phyloP scores from a whole-genome alignment of 225 moss, liverwort and hornwort species.

The Marchantia paleacea region DNA sequence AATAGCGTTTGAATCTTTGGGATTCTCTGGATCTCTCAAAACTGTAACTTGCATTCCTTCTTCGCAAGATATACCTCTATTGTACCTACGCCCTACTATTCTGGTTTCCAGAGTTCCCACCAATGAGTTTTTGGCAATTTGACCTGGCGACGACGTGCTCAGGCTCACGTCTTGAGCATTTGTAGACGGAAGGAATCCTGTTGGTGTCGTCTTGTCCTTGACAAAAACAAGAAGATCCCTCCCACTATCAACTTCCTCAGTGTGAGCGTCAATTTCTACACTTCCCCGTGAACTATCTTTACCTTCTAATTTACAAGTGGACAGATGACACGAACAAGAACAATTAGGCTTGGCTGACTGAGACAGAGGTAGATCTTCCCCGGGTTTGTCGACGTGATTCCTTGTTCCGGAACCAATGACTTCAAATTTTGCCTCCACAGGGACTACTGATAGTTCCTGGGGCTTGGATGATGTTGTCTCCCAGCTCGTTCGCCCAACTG shows the following conservation, averaged over 20 bases:
- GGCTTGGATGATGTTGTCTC: neutral
- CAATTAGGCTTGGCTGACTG: constrained; percentile 1
- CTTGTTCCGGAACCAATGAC: neutral
- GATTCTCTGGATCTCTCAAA: constrained; percentile 67
- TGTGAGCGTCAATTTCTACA: constrained; percentile 12
- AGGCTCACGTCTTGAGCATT: neutral
- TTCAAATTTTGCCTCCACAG: neutral
- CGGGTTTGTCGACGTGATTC: neutral
- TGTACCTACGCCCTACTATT: constrained; percentile 83
- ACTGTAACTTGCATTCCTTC: constrained; percentile 66
- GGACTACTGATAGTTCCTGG: neutral
- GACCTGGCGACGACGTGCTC: constrained; percentile 7
- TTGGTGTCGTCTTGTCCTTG: neutral
- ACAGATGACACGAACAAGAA: constrained; percentile 29
- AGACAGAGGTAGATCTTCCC: neutral
- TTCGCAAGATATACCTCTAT: constrained; percentile 46
- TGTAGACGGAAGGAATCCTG: neutral
- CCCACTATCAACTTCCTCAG: constrained; percentile 3
- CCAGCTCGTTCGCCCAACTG: neutral
- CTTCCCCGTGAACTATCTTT: constrained; percentile 16
- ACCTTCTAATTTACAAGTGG: constrained; percentile 16
- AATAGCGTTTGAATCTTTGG: constrained; percentile 79
- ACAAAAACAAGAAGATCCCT: neutral
- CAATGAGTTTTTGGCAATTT: constrained; percentile 18
- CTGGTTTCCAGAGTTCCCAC: constrained; percentile 52